Base-by-base conservation (phyloP, 2,329 filamentous ascomycete species). In the Pseudocercospora fijiensis region DNA sequence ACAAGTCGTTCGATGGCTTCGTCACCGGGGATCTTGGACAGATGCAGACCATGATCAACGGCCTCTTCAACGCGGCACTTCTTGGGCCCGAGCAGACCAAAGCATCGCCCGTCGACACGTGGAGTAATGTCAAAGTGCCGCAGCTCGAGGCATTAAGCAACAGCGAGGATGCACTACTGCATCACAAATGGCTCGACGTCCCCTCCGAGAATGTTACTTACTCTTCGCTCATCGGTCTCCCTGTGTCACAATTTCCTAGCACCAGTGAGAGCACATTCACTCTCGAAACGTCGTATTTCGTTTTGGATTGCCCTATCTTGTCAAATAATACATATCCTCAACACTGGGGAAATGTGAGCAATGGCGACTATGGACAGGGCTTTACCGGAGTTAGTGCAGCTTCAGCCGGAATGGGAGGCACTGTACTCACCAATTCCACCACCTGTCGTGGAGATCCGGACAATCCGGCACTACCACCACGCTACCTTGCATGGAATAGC, bases 61-160 rank as follows among this genome's bases (percentile, higher is more conserved):
- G 41, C 5, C 41, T 62, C 1, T 62, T 62, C 43, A 62, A 37
- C n/a, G 52, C 60, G 2, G 60, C 60, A 2, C 41, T 62, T 6
- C 43, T 62, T 3, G 60, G 60, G 8, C 60, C 60, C 1, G 27
- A 51, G 7, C 22, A 26, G 1, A 45, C 52, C n/a, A 62, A 62
- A 11, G 26, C 26, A 4, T 62, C 60, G 10, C 53, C 60, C 10
- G 45, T 47, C 2, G 60, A 62, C 26, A 20, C 27, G 4, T 62
- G 60, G 60, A 58, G 57, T 24, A 62, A 62, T 20, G 52, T 62
- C 6, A 62, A 62, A 22, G 47, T 62, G 1, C 60, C 60, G 7
- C 22, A 43, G 18, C 26, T 61, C 6, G 58, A 61, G 27, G 18
- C 26, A 28, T 24, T 61, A 6, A n/a, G 28, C 16, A 9, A 30